Evolutionary conservation across 495 filamentous ascomycete genomes (phyloP), one percentile per base, ranked within the genome.

Genomic region (Xylaria curta): DNA sequence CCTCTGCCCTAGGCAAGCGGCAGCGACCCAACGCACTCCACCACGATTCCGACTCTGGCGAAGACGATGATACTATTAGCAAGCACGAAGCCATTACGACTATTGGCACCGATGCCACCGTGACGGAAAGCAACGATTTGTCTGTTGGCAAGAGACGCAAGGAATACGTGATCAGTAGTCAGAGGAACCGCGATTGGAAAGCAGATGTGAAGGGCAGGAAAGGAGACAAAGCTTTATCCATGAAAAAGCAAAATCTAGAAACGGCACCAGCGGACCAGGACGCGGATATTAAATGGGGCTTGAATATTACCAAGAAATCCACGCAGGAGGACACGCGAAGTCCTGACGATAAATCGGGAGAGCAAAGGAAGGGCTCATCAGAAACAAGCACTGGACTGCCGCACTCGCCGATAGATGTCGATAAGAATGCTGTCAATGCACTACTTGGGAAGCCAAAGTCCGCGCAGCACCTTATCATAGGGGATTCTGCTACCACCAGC

Each of bases 361-460:
- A 79, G 44, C 73, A 79, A 10, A 71, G 72, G 4, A 75, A 74
- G 40, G 28, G 38, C 5, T 21, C 61, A 60, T 51, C 70, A 21
- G 77, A 81, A 47, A 73, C 71, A 7, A 47, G 72, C 21, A 84
- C 82, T 77, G 31, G 72, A 36, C 81, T 84, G 49, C 13, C 38
- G 76, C 79, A 58, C 28, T 72, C 5, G 61, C 68, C 78, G 7
- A 78, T 79, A 65, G 90, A 89, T 28, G 88, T 90, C 49, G 95
- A 98, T 67, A 89, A 95, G 70, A 85, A 91, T 64, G 96, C 96
- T 4, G 81, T 99, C 53, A 89, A 91, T 51, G 93, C 95, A 44
- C 87, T 99, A 21, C 83, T 95, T 47, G 91, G 88, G 42, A 85
- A 87, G 0, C 72, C 76, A 61, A 78, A 78, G 15, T 72, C 71